Evolutionary conservation across 2,329 filamentous ascomycete genomes (phyloP).

Genomic region (Aaosphaeria pasadenensis): DNA sequence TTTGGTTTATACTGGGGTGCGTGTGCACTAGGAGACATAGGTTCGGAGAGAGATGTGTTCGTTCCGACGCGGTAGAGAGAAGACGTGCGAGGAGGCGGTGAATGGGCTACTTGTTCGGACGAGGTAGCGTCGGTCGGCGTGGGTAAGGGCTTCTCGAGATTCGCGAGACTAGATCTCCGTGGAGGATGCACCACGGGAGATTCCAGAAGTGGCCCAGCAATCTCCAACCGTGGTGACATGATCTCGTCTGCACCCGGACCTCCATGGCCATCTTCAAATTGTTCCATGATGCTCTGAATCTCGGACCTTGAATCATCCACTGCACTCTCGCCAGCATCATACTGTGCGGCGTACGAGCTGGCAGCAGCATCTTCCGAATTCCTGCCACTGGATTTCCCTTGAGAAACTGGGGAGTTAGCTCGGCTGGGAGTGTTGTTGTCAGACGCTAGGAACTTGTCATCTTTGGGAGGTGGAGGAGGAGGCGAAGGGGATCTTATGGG

Average conservation of each 20-base stretch:
- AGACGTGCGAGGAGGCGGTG: conserved; percentile 33
- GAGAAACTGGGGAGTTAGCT: conserved; percentile 28
- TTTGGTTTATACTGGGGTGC: conserved; percentile 56
- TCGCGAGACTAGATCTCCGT: conserved; percentile 82
- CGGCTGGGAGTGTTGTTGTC: conserved; percentile 42
- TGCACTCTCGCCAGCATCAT: conserved; percentile 31
- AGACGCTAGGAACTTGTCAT: conserved; percentile 48
- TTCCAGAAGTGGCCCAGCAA: conserved; percentile 75
- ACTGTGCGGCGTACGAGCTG: conserved; percentile 50
- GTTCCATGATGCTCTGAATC: conserved; percentile 97
- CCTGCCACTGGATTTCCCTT: conserved; percentile 38
- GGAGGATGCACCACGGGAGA: conserved; percentile 69
- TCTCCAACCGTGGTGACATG: conserved; percentile 84
- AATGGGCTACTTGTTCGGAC: conserved; percentile 20
- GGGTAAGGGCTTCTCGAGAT: conserved; percentile 49
- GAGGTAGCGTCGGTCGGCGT: conserved; percentile 19
- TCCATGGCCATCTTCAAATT: conserved; percentile 75
- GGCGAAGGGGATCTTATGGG: conserved; percentile 36
- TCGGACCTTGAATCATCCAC: conserved; percentile 69
- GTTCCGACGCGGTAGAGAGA: conserved; percentile 31
- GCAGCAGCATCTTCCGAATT: conserved; percentile 34
- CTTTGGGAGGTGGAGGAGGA: conserved; percentile 50
- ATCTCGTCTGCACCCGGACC: conserved; percentile 76
- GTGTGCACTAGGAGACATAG: conserved; percentile 31
- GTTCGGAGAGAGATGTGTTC: conserved; percentile 27